Evolutionary conservation across 116 monocot species (phyloP).

Genomic region (Phalaenopsis hybrid): DNA sequence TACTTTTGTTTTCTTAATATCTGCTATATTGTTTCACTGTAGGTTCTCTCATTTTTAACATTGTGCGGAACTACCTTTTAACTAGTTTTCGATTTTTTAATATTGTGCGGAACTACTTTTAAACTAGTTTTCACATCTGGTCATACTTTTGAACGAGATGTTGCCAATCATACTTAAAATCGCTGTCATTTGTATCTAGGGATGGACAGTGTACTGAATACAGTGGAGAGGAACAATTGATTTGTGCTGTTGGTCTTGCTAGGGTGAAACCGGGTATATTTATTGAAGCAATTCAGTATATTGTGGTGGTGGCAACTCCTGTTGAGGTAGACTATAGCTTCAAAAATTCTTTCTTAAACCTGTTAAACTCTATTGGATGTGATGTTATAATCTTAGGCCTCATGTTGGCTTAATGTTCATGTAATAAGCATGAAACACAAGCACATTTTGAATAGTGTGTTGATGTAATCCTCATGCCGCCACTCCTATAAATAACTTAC

Average conservation of each 20-base stretch:
- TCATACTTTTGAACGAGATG: neutral
- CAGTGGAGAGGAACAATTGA: conserved; percentile 74
- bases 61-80: neutral
- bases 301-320: conserved; percentile 85
- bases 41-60: neutral
- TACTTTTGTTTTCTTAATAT: neutral
- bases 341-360: neutral
- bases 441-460: neutral
- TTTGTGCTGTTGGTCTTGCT: conserved; percentile 87
- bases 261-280: conserved; percentile 84
- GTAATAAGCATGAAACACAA: neutral
- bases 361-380: neutral
- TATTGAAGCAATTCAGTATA: conserved; percentile 94
- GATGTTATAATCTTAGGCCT: neutral
- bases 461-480: neutral
- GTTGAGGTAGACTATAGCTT: conserved; percentile 54
- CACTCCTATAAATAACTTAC: neutral
- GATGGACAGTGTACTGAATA: conserved; percentile 91
- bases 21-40: neutral
- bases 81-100: neutral
- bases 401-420: neutral
- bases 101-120: neutral
- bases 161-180: neutral
- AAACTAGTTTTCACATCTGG: neutral
- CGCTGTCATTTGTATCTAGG: conserved; percentile 27